Evolutionary conservation across 139 green algal species (phyloP), one percentile per base, ranked within the genome.

Genomic region (Tetradesmus obliquus): DNA sequence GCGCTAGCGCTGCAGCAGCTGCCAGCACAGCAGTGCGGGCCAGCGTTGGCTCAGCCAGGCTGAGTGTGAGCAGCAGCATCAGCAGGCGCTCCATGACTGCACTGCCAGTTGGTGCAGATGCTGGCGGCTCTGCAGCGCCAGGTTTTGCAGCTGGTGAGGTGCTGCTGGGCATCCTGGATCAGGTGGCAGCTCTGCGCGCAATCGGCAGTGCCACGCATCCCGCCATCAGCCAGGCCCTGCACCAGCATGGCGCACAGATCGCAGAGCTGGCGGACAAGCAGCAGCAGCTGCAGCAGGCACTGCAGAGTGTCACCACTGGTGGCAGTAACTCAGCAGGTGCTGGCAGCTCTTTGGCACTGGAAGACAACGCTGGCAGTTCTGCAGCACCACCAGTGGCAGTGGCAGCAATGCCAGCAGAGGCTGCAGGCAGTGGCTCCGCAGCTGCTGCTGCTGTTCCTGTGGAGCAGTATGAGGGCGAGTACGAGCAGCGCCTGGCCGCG

Each of bases 161-260:
- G 55, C 79, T 91, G 88, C 57, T 91, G 79, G 55, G 74, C n/a
- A 91, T 91, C 32, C 22, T 87, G 9, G 88, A 91, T 3, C 88
- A 91, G 88, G 79, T 91, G 55, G 88, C 88, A 20, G 19, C 74
- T 3, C 76, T 91, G 55, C n/a, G 88, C 3, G 88, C 88, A 12
- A 87, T 91, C 19, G 88, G 88, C n/a, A 91, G 88, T 53, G 76
- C 76, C 51, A 91, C 88, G 80, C 88, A 91, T 57, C 88, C 88
- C 79, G 88, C 88, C 6, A 71, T 90, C 51, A 84, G 20, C 3
- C 19, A 90, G 71, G 71, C 86, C 4, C 71, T 90, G 53, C 71
- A 84, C 7, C 55, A 71, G 69, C 86, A 90, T 55, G 86, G 74
- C 20, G 53, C 86, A 55, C 86, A 90, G 53, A 53, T 90, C 1